Evolutionary conservation across 2,329 filamentous ascomycete genomes (phyloP).

Genomic region (Microsporum ferrugineum): DNA sequence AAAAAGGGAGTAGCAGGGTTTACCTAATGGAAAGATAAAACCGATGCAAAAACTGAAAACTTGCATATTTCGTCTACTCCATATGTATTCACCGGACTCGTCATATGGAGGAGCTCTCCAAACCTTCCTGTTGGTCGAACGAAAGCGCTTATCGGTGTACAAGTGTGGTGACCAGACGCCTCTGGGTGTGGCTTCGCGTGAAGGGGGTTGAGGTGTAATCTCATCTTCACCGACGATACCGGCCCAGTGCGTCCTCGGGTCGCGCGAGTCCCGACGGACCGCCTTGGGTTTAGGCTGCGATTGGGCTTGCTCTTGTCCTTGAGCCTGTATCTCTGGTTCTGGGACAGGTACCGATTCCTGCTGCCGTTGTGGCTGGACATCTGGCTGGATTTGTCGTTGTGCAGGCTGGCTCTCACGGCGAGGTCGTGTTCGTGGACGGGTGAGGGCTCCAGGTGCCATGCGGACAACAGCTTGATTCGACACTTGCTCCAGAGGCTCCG

Average conservation of each 20-base stretch:
- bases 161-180: constrained; percentile 63
- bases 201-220: constrained; percentile 14
- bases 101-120: constrained; percentile 65
- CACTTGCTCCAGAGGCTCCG: constrained; percentile 21
- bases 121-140: constrained; percentile 43
- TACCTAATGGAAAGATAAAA: constrained; percentile 65
- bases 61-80: constrained; percentile 61
- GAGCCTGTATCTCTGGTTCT: not conserved
- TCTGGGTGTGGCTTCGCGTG: constrained; percentile 41
- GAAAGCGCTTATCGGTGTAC: constrained; percentile 49
- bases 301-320: not conserved
- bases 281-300: constrained; percentile 10
- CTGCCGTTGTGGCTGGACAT: not conserved
- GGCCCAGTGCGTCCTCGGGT: constrained; percentile 36
- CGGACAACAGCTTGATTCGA: constrained; percentile 21
- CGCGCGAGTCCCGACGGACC: not conserved
- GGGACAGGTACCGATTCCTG: not conserved
- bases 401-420: constrained; percentile 14
- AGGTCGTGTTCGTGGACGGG: constrained; percentile 20
- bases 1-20: constrained; percentile 19
- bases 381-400: not conserved
- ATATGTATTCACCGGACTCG: constrained; percentile 50
- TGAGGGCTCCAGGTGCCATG: constrained; percentile 21
- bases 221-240: constrained; percentile 10
- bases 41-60: constrained; percentile 63